Percentiles rank a stretch among this genome's conserved stretches.
These are phyloP conservation scores for Clathrus columnatus DNA, from an alignment of 768 basidiomycete species.

Conservation along the genomic window DNA sequence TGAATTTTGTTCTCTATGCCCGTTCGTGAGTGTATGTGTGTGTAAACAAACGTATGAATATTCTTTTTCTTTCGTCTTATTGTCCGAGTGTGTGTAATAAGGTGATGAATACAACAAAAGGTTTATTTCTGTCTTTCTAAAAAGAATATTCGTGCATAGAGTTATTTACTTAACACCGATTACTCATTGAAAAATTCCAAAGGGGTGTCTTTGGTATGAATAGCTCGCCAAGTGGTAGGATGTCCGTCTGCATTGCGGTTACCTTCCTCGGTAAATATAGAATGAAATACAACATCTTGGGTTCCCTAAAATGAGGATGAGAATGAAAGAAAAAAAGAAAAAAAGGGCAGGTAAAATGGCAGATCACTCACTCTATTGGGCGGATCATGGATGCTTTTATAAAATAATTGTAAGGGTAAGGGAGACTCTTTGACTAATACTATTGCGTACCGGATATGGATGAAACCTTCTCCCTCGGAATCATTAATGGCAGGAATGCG, in stretches of 20 bases:
- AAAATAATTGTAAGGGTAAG: background rate
- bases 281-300: slow-evolving; percentile 63
- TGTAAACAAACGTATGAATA: too few species aligned
- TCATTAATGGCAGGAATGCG: slow-evolving; percentile 60
- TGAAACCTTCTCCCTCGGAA: slow-evolving; percentile 50
- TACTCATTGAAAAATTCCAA: slow-evolving; percentile 68
- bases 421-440: background rate
- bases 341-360: too few species aligned
- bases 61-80: too few species aligned
- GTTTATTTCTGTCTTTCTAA: too few species aligned
- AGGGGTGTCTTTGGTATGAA: slow-evolving; percentile 49
- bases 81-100: too few species aligned
- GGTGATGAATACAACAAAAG: too few species aligned
- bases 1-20: too few species aligned
- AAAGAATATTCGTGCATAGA: too few species aligned
- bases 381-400: slow-evolving; percentile 61
- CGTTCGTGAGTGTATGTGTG: too few species aligned
- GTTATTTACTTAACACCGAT: slow-evolving; percentile 17
- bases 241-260: slow-evolving; percentile 36
- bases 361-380: slow-evolving; percentile 59
- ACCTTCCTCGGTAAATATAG: slow-evolving; percentile 56
- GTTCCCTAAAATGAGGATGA: slow-evolving; percentile 35
- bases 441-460: slow-evolving; percentile 56
- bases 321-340: background rate
- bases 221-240: slow-evolving; percentile 53